Percentiles rank a stretch among this genome's conserved stretches.
phyloP scores from a whole-genome alignment of 2,329 filamentous ascomycete species.

The Metarhizium robertsii region DNA sequence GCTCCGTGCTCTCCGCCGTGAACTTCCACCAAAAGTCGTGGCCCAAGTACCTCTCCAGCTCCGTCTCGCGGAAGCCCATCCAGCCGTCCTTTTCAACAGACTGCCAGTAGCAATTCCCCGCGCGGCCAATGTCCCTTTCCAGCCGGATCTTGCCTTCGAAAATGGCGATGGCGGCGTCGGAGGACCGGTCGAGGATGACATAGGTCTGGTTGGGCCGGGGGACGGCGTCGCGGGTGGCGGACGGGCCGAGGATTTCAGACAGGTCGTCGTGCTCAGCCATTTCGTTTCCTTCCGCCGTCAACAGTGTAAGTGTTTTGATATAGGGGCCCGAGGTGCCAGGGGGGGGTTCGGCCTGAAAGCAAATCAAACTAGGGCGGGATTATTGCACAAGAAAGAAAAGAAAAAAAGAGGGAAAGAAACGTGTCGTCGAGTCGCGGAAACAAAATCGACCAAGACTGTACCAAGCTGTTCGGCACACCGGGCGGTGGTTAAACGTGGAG shows the following conservation, averaged over 20 bases:
- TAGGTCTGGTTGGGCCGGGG: not conserved
- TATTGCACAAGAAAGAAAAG: no score
- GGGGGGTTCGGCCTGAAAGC: no score
- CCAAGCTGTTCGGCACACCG: no score
- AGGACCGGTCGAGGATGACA: not conserved
- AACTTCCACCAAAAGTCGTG: constrained; percentile 1
- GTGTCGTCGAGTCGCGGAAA: no score
- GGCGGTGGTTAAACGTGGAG: no score
- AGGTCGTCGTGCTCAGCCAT: not conserved
- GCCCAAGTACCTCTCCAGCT: constrained; percentile 5
- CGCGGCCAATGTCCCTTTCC: not conserved
- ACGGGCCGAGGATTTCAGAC: not conserved
- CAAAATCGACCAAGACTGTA: no score
- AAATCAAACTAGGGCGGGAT: no score
- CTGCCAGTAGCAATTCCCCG: constrained; percentile 2
- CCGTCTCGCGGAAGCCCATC: constrained; percentile 6
- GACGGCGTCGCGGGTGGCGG: not conserved
- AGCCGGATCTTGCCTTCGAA: not conserved
- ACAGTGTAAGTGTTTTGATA: no score
- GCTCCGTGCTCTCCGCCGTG: not conserved
- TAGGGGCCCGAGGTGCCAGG: no score
- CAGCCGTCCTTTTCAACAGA: constrained; percentile 8
- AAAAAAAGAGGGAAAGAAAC: no score
- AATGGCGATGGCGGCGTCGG: not conserved
- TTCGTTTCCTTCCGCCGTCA: not conserved